Conservation (phyloP, 495 filamentous ascomycete genomes). For the Xylaria grammica region DNA sequence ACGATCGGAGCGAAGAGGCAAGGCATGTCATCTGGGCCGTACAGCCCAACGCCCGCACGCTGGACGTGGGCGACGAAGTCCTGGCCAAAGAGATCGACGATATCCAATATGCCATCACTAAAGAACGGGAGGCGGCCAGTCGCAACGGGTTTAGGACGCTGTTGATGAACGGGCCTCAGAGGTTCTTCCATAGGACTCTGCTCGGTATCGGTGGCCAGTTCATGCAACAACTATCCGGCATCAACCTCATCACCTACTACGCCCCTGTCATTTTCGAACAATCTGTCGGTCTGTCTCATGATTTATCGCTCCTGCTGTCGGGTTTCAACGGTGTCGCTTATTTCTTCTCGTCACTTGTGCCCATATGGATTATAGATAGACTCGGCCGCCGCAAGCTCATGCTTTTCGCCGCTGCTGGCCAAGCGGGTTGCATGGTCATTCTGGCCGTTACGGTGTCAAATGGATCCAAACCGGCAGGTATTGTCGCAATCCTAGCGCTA, state of each 20-base stretch:
- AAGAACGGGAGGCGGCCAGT: slow-evolving; percentile 37
- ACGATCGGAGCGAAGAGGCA: slow-evolving; percentile 36
- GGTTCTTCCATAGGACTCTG: slow-evolving; percentile 47
- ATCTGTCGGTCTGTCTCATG: slow-evolving; percentile 57
- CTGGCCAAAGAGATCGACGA: slow-evolving; percentile 33
- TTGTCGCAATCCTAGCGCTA: slow-evolving; percentile 45
- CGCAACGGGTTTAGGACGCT: slow-evolving; percentile 37
- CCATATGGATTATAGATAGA: slow-evolving; percentile 55
- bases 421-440: slow-evolving; percentile 44
- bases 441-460: slow-evolving; percentile 45
- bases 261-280: slow-evolving; percentile 58
- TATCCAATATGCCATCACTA: slow-evolving; percentile 32
- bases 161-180: slow-evolving; percentile 55
- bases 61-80: slow-evolving; percentile 25
- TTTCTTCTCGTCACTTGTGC: slow-evolving; percentile 44
- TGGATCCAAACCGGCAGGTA: slow-evolving; percentile 39
- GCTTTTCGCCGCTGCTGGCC: slow-evolving; percentile 50
- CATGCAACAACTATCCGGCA: slow-evolving; percentile 56
- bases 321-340: slow-evolving; percentile 53
- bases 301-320: slow-evolving; percentile 55
- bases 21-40: slow-evolving; percentile 31
- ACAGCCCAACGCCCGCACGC: slow-evolving; percentile 43
- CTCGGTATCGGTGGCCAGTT: slow-evolving; percentile 58
- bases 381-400: slow-evolving; percentile 57
- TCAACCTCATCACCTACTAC: slow-evolving; percentile 62